Evolutionary conservation across 1,284 basidiomycete species (phyloP), one percentile per base, ranked within the genome.

Genomic region (Heliocybe sulcata): DNA sequence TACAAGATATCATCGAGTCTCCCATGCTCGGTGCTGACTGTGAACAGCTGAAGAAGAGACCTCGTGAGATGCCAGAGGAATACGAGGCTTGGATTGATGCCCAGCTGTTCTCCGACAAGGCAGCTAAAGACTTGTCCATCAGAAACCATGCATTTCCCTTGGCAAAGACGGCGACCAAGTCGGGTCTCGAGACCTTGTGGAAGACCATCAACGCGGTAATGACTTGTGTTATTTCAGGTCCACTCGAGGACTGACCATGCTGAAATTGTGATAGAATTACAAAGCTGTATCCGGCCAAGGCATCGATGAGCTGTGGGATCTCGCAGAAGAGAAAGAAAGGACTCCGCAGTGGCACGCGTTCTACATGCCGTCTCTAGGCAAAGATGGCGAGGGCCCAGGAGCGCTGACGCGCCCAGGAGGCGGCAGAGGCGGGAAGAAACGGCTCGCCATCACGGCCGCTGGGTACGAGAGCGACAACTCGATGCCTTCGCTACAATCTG

Each of bases 61-160:
- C 72, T 12, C 76, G 74, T 38, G 62, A 74, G 45, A 80, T 81
- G 73, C 79, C 83, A 9, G 75, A 77, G 38, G 74, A 77, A 51
- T 86, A 80, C 58, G 76, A 82, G 55, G 63, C 64, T 48, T 89
- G 87, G 86, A 64, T 79, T 1, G 82, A 87, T 60, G 86, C 86
- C 4, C 81, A 86, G 61, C 64, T 80, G 50, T 71, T 72, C 56
- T 90, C 88, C 0, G 71, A 72, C 52, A 67, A 73, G 57, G 87
- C 85, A 10, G 76, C 80, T 2, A 70, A 75, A 42, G 65, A 70
- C 51, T 74, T 72, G 52, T 69, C 70, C 16, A 84, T 77, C 65
- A 77, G 81, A 61, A 76, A 81, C 56, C 61, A 77, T n/a, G 74
- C 87, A 35, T 75, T 67, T 58, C 87, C 87, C 3, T 62, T 90